Base-by-base conservation (phyloP, 1,139 yeast genomes). In the Hyphopichia wangnamkhiaoensis region DNA sequence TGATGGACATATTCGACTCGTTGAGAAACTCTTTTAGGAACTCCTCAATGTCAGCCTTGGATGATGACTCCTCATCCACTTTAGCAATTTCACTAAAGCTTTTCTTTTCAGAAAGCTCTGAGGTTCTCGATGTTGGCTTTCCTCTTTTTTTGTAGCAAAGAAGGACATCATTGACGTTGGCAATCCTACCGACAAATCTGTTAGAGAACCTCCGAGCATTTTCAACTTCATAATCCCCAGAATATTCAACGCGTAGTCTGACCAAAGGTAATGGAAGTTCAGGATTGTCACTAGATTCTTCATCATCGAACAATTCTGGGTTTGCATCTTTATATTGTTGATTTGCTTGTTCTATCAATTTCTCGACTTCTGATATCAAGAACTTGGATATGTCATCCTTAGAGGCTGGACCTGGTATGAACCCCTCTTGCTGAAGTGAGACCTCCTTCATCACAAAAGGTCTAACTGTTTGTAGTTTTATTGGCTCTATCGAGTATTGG, bases 221-320 rank as follows among this genome's bases (percentile, higher is more conserved):
- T 52, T 91, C 98, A 28, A 93, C 88, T 49, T 90, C 96, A 53
- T 78, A 91, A 4, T 91, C 95, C 0, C 95, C 96, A 26, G 90
- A 74, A 52, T 90, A 91, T 47, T 93, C 97, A 0, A 93, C 97
- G 31, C 90, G 70, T 18, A 94, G 60, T 35, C 98, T 68, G 5
- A 93, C 71, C 39, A 93, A 65, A 0, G 99, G 99, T 24, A 90
- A 62, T 0, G 95, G 94, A 20, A 66, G 34, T 39, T 43, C 13
- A 42, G 41, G 24, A 1, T 30, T 19, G 13, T 42, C 45, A 12
- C 39, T 47, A 10, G 30, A 56, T 5, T 50, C 55, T 0, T 53
- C 59, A 10, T 49, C 49, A 7, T 45, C 47, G 29, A 53, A 52
- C 1, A 54, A 31, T n/a, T 62, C 64, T 1, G 58, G 58, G 38